Evolutionary conservation across 2,329 filamentous ascomycete genomes (phyloP).

Genomic region (Talaromyces sp.): DNA sequence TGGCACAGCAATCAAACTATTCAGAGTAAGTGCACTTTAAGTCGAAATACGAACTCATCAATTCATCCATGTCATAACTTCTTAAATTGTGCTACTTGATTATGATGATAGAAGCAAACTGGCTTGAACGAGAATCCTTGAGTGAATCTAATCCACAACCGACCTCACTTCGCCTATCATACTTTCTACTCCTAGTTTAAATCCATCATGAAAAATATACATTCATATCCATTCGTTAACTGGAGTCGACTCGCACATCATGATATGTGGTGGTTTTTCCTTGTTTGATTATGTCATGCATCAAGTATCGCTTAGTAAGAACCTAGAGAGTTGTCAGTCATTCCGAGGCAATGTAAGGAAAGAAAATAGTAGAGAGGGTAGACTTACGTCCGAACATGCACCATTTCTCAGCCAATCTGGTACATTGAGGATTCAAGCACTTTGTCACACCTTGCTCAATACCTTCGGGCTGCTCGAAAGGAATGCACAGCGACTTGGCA

Average conservation of each 20-base stretch:
- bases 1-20: too few relatives aligned
- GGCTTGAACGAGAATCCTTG: not conserved
- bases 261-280: not conserved
- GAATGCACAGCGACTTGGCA: slow-evolving; percentile 72
- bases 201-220: not conserved
- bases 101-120: not conserved
- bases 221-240: not conserved
- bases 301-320: slow-evolving; percentile 22
- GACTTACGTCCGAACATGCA: slow-evolving; percentile 80
- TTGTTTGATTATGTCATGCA: not conserved
- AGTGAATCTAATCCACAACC: not conserved
- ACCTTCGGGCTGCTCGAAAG: slow-evolving; percentile 80
- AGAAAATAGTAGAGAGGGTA: not conserved
- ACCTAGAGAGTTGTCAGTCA: slow-evolving; percentile 16
- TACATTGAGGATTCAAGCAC: slow-evolving; percentile 87
- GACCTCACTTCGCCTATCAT: not conserved
- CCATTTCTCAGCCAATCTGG: slow-evolving; percentile 73
- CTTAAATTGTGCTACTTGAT: not conserved
- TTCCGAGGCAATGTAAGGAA: not conserved
- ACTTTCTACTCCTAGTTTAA: not conserved
- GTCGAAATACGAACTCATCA: not conserved
- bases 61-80: not conserved
- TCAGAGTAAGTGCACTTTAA: too few relatives aligned
- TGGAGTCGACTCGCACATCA: not conserved
- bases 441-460: slow-evolving; percentile 78